A percentile compares a stretch with the other conserved stretches of the same genome.
These are phyloP conservation scores for Russula sp. DNA, from an alignment of 768 basidiomycete genomes.

Conservation along the genomic window DNA sequence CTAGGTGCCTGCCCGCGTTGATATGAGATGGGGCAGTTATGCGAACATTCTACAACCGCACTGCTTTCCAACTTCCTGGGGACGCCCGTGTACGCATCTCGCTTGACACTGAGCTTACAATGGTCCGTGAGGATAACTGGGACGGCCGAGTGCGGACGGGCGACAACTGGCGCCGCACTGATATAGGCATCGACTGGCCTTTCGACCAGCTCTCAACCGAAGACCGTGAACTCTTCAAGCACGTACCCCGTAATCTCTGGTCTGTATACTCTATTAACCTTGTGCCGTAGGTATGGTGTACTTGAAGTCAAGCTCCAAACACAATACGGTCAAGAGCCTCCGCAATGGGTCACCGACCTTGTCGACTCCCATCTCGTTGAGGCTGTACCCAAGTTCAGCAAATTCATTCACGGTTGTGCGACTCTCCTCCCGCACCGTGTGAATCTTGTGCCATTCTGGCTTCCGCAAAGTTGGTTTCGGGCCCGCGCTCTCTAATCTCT, in stretches of 20 bases:
- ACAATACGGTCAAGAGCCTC: slow-evolving; percentile 91
- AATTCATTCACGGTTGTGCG: slow-evolving; percentile 96
- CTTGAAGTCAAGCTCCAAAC: slow-evolving; percentile 97
- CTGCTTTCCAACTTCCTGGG: slow-evolving; percentile 97
- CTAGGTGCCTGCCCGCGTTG: background rate
- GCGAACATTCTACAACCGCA: slow-evolving; percentile 97
- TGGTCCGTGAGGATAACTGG: slow-evolving; percentile 97
- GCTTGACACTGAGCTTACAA: slow-evolving; percentile 90
- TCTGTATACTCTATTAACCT: background rate
- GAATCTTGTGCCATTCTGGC: slow-evolving; percentile 96
- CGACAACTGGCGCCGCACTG: slow-evolving; percentile 90
- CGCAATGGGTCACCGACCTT: slow-evolving; percentile 94
- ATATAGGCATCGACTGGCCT: slow-evolving; percentile 88
- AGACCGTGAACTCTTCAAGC: slow-evolving; percentile 94
- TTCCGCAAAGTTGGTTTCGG: slow-evolving; percentile 70
- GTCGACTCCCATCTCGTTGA: slow-evolving; percentile 93
- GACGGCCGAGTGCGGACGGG: slow-evolving; percentile 71
- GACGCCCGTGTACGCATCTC: slow-evolving; percentile 99
- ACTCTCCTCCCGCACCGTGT: slow-evolving; percentile 88
- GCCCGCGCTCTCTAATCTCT: background rate
- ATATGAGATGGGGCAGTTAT: slow-evolving; percentile 48
- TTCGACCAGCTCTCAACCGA: slow-evolving; percentile 66
- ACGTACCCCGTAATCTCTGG: background rate
- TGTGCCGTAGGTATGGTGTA: slow-evolving; percentile 63
- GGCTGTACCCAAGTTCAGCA: slow-evolving; percentile 96